Conservation (phyloP, 1,139 yeast genomes). For the Scheffersomyces parashehatae region DNA sequence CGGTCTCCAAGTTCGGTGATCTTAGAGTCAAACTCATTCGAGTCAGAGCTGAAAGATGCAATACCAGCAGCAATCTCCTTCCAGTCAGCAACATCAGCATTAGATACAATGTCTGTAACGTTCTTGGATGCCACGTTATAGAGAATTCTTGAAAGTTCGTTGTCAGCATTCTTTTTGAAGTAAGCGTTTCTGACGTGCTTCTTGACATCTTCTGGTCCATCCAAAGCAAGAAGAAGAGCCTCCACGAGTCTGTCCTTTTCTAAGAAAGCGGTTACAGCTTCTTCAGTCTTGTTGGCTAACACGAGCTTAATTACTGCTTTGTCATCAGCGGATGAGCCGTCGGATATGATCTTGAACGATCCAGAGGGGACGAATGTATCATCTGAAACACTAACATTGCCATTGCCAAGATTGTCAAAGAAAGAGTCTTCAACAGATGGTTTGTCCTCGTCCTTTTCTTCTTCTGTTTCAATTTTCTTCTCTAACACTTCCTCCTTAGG, state of each 20-base stretch:
- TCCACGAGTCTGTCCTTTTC: slow-evolving; percentile 66
- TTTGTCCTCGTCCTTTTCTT: slow-evolving; percentile 20
- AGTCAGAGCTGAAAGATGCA: slow-evolving; percentile 54
- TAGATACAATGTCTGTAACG: slow-evolving; percentile 71
- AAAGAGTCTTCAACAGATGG: slow-evolving; percentile 47
- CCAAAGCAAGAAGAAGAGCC: slow-evolving; percentile 80
- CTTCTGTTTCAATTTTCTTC: slow-evolving; percentile 9
- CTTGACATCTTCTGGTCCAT: slow-evolving; percentile 61
- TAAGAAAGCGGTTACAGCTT: slow-evolving; percentile 71
- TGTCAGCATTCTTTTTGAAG: slow-evolving; percentile 58
- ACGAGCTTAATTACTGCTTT: slow-evolving; percentile 56
- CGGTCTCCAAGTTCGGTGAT: slow-evolving; percentile 75
- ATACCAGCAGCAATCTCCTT: slow-evolving; percentile 75
- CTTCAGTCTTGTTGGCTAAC: slow-evolving; percentile 61
- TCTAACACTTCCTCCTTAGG: slow-evolving; percentile 21
- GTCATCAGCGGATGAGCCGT: slow-evolving; percentile 28
- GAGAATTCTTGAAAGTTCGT: slow-evolving; percentile 69
- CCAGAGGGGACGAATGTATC: slow-evolving; percentile 44
- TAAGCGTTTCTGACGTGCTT: slow-evolving; percentile 71
- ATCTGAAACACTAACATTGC: slow-evolving; percentile 18
- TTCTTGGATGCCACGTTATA: slow-evolving; percentile 62
- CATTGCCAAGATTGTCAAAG: slow-evolving; percentile 46
- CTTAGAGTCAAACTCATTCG: slow-evolving; percentile 50
- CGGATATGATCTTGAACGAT: slow-evolving; percentile 35
- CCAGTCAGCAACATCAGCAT: slow-evolving; percentile 83